Percentiles rank a stretch among this genome's conserved stretches.
Evolutionary conservation across 1,139 yeast species (phyloP).

Genomic region (Arxiozyma slooffiae): DNA sequence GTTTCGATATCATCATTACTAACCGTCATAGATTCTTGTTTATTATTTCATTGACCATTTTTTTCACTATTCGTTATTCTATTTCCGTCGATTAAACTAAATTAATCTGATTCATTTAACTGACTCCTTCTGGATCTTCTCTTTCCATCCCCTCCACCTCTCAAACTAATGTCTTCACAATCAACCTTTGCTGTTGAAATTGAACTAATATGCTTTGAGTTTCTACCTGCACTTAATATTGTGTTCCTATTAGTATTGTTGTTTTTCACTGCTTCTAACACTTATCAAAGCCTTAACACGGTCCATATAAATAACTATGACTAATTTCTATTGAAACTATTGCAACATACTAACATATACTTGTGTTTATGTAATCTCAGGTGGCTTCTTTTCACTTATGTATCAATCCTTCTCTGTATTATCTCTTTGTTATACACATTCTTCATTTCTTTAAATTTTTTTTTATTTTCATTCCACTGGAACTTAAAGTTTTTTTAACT

Average conservation of each 20-base stretch:
- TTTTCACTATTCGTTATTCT: background rate
- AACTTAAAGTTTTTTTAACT: too few relatives aligned
- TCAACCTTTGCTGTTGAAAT: background rate
- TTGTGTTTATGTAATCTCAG: too few relatives aligned
- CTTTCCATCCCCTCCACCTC: background rate
- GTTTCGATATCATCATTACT: conserved; percentile 13
- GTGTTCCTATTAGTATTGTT: background rate
- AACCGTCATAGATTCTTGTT: conserved; percentile 4
- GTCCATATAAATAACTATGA: conserved; percentile 7
- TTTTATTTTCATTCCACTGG: too few relatives aligned
- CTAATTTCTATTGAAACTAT: background rate
- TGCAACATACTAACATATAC: background rate
- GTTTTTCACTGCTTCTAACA: conserved; percentile 4
- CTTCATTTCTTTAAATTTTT: too few relatives aligned
- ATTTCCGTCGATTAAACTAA: background rate
- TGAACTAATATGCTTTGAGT: background rate
- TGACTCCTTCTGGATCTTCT: background rate
- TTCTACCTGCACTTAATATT: background rate
- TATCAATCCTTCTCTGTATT: background rate
- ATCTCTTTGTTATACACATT: background rate
- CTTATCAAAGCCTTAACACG: conserved; percentile 16
- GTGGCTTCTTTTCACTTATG: background rate
- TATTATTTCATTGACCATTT: conserved; percentile 10
- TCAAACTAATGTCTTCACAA: background rate
- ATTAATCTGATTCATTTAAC: background rate